Evolutionary conservation across 2,329 filamentous ascomycete species (phyloP), one percentile per base, ranked within the genome.

Genomic region (Trichoderma sp.): DNA sequence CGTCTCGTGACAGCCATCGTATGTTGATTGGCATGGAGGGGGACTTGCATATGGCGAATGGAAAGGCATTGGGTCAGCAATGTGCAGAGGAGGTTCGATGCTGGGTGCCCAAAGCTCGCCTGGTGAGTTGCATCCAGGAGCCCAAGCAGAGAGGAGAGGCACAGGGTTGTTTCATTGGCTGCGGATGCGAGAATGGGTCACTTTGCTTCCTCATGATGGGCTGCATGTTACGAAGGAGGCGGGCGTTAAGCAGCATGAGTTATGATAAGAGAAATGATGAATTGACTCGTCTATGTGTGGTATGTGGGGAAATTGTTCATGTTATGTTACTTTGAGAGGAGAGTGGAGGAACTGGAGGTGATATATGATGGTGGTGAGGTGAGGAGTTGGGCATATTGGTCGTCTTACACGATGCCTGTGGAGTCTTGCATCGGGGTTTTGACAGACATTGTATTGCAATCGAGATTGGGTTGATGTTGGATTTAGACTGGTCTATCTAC

Each of bases 1-100:
- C 41, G 45, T 65, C 69, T 72, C 69, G 69, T 72, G 69, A 72
- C 41, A 18, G 35, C 29, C 21, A 53, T 72, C 41, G 21, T 53
- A 72, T 65, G 69, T 29, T 72, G 69, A 53, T n/a, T 21, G 56
- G 41, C 41, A 72, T 56, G 59, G 60, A 41, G 59, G 21, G 41
- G 50, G 50, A 6, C 21, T 59, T 59, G 24, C 27, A 4, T 5
- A 14, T 33, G 27, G 24, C n/a, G 27, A 50, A 33, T 16, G 21
- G 35, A 53, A 18, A 14, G n/a, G 56, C 27, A 27, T 63, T 53
- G 38, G n/a, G 38, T 38, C 29, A 59, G 38, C 59, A 33, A 27
- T 33, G 31, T 11, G 29, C 45, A n/a, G 56, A 60, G 12, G 53
- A 53, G 18, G 18, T 21, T 62, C 6, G 29, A 38, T 9, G 35